These are phyloP conservation scores for Selenicereus undatus DNA, from an alignment of 148 eudicot species.

Conservation along the genomic window DNA sequence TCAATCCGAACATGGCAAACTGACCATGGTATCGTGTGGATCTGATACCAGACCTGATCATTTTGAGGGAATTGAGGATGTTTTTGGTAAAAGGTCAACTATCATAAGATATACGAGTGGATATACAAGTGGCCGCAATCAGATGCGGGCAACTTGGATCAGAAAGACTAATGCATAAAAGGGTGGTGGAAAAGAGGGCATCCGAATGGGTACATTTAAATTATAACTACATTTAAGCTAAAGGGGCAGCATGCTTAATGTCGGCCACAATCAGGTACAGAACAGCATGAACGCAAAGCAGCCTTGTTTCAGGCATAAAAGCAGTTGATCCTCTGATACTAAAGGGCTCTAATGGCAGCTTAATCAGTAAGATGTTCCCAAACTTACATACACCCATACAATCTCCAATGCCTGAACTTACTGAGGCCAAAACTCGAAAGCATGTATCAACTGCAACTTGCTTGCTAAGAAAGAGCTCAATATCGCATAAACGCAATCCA, in stretches of 20 bases:
- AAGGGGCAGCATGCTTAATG: not conserved
- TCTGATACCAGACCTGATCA: not conserved
- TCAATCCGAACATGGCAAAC: not conserved
- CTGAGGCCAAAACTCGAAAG: not conserved
- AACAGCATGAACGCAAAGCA: not conserved
- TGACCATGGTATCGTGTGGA: not conserved
- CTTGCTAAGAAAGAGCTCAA: not conserved
- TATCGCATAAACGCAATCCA: not conserved
- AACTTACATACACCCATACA: not conserved
- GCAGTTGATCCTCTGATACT: not conserved
- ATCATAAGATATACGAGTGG: not conserved
- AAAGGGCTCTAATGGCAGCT: not conserved
- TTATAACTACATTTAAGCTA: not conserved
- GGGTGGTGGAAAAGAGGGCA: not conserved
- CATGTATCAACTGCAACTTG: not conserved
- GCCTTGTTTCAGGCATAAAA: not conserved
- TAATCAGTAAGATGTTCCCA: not conserved
- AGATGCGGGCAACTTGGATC: not conserved
- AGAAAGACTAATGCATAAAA: not conserved
- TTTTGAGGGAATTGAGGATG: not conserved
- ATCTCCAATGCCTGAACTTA: not conserved
- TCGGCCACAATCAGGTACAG: not conserved
- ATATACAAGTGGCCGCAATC: not conserved
- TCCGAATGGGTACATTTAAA: not conserved
- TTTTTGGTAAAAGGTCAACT: not conserved